Percentiles rank a stretch among this genome's conserved stretches.
Evolutionary conservation across 2,329 filamentous ascomycete species (phyloP).

Genomic region (Penicillium digitatum): DNA sequence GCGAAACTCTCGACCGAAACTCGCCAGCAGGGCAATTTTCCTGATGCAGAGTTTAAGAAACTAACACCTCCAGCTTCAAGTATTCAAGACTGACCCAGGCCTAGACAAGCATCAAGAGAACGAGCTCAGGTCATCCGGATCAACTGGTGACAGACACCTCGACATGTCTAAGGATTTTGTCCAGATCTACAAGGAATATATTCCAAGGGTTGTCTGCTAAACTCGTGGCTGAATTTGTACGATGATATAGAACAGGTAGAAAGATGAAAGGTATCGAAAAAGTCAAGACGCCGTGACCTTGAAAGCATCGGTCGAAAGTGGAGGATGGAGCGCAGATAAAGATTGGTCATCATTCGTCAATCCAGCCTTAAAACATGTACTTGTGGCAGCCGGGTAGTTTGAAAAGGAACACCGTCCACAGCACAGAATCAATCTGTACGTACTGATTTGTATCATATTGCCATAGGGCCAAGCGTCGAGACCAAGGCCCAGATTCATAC

Average conservation of each 20-base stretch:
- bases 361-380: conserved; percentile 7
- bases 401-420: not conserved
- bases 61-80: too few species aligned
- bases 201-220: not conserved
- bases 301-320: conserved; percentile 12
- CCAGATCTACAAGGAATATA: not conserved
- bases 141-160: not conserved
- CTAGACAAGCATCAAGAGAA: not conserved
- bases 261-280: conserved; percentile 18
- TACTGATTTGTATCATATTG: conserved; percentile 1
- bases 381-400: not conserved
- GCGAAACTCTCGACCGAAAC: not conserved
- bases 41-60: not conserved
- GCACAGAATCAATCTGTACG: conserved; percentile 1
- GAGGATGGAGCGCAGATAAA: conserved; percentile 10
- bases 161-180: not conserved
- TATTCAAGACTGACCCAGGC: not conserved
- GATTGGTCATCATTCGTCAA: conserved; percentile 21
- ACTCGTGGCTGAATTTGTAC: conserved; percentile 5
- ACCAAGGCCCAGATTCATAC: not conserved
- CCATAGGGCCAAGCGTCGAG: not conserved
- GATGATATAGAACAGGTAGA: conserved; percentile 16
- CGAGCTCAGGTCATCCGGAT: not conserved
- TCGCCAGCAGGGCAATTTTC: not conserved
- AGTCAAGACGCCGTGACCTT: conserved; percentile 18